Percentiles rank a stretch among this genome's conserved stretches.
phyloP scores from a whole-genome alignment of 345 rosid genomes.

The Hirschfeldia incana region DNA sequence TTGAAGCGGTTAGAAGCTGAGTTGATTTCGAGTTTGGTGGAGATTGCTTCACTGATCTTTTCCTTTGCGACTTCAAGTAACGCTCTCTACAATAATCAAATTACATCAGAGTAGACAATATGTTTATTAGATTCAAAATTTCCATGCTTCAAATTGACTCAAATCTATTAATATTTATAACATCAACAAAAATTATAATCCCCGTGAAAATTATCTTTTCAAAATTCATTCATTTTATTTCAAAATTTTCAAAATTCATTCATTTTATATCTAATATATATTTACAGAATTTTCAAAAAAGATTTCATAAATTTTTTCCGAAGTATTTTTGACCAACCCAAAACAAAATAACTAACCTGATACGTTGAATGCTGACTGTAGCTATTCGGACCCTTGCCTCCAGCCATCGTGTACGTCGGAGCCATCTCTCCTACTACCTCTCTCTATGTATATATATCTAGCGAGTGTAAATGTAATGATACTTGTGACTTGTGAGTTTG shows the following conservation, averaged over 20 bases:
- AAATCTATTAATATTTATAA: background rate
- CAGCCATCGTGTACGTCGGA: conserved; percentile 34
- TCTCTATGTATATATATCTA: background rate
- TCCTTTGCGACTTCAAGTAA: conserved; percentile 31
- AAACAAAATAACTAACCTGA: conserved; percentile 18
- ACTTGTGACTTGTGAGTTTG: background rate
- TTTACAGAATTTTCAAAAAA: too few species aligned
- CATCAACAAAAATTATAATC: background rate
- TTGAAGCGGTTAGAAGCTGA: conserved; percentile 24
- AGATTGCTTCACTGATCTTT: conserved; percentile 44
- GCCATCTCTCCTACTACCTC: conserved; percentile 6
- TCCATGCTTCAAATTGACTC: background rate
- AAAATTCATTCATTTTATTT: background rate
- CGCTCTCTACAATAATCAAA: conserved; percentile 35
- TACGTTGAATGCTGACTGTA: conserved; percentile 33
- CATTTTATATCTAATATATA: background rate
- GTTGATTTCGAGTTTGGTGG: conserved; percentile 42
- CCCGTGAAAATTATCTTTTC: background rate
- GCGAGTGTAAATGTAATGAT: conserved; percentile 5
- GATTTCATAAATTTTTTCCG: background rate
- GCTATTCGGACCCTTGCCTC: conserved; percentile 34
- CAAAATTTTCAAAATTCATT: background rate
- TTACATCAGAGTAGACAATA: background rate
- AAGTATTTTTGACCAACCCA: background rate
- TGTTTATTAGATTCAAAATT: background rate